phyloP scores from a whole-genome alignment of 371 early-diverging fungal species.

The Circinella minor region DNA sequence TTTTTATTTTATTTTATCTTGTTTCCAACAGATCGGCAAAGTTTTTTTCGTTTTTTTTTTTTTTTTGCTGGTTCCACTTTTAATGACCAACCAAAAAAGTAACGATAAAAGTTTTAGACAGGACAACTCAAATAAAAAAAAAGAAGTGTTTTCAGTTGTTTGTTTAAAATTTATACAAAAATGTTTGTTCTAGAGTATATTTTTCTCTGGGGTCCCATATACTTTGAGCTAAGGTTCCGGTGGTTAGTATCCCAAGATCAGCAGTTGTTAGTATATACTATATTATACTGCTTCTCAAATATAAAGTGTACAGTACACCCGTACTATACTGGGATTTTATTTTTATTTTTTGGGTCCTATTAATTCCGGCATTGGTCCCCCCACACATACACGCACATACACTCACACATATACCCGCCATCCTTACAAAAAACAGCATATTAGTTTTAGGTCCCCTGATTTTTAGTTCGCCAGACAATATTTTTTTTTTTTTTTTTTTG shows the following conservation, averaged over 20 bases:
- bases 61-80: not conserved
- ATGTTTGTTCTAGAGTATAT: no score
- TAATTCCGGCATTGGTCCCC: not conserved
- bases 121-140: no score
- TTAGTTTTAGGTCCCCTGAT: not conserved
- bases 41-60: not conserved
- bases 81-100: not conserved
- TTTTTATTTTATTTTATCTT: not conserved
- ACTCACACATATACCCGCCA: no score
- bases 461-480: not conserved
- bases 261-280: not conserved
- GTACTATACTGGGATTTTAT: conserved; percentile 13
- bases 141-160: no score
- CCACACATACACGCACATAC: not conserved
- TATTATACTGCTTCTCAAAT: conserved; percentile 26
- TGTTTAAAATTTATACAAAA: no score
- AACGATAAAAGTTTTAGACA: no score
- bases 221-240: not conserved
- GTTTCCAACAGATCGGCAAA: no score
- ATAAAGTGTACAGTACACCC: conserved; percentile 16
- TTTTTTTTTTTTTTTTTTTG: conserved; percentile 2
- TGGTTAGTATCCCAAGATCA: not conserved
- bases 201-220: not conserved
- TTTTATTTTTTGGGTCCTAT: not conserved
- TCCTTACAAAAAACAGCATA: no score